Base-by-base conservation (phyloP, 1,284 basidiomycete species). In the Malassezia nana region DNA sequence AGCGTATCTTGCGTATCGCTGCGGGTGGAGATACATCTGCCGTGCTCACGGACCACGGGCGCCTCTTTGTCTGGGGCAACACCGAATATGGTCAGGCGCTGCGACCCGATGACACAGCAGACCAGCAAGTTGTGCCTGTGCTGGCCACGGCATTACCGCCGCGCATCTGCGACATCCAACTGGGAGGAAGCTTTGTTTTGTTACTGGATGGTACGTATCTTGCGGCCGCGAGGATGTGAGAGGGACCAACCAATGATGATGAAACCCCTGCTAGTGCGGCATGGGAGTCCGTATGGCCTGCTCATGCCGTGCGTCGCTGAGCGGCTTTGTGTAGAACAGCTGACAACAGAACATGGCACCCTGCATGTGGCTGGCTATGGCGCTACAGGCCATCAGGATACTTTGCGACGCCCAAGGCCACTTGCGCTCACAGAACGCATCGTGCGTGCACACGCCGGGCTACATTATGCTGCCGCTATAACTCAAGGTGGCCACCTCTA, bases 31-130 rank as follows among this genome's bases (percentile, higher is more conserved):
- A 68, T 20, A 68, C 64, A 3, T 60, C 59, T 5, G 58, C 58
- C n/a, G 60, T 50, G 1, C 22, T 63, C 10, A 58, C 57, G 0
- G 8, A 8, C 3, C 13, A 3, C 0, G 50, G 59, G 5, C 46
- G 54, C 35, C 2, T 68, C 2, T 66, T 52, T 42, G 53, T 55
- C 1, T 68, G 66, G 66, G 66, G 66, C 20, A 68, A 68, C 42
- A 56, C 52, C 20, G 66, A 68, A 46, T 68, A 68, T 41, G 64
- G 62, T 13, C 66, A 67, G 31, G 33, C 46, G 4, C 41, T 65
- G 15, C 18, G 13, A 20, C 10, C 32, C 3, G 16, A 4, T 6
- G 10, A 30, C 28, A 5, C 31, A 12, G 48, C 33, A 15, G 54
- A 56, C 30, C 47, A 45, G 32, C 24, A 50, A 16, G 28, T 16